Percentiles rank a stretch among this genome's conserved stretches.
Conservation (phyloP, 345 rosid species). For the Combretum micranthum region DNA sequence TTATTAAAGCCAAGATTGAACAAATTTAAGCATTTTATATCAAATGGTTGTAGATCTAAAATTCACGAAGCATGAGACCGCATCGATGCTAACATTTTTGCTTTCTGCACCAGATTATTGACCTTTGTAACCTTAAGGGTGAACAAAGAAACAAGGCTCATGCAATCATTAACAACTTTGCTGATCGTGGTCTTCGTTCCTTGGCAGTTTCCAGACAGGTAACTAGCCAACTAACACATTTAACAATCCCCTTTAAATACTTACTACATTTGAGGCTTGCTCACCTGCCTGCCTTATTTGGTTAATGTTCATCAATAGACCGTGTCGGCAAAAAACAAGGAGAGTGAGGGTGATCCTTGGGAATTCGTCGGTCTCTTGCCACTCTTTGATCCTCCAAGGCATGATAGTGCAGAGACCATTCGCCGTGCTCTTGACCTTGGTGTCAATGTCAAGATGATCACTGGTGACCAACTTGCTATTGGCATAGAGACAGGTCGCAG, state of each 20-base stretch:
- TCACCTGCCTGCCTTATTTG: not conserved
- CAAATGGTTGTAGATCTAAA: too few species aligned
- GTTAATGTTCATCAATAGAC: conserved; percentile 23
- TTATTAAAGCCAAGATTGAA: too few species aligned
- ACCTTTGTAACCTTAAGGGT: conserved; percentile 62
- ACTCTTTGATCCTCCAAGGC: conserved; percentile 89
- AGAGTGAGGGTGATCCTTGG: conserved; percentile 70
- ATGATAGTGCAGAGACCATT: conserved; percentile 79
- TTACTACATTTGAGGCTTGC: not conserved
- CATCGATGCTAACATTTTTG: not conserved
- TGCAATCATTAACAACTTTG: conserved; percentile 53
- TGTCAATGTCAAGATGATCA: conserved; percentile 85
- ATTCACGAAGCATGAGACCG: too few species aligned
- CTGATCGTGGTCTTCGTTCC: conserved; percentile 85
- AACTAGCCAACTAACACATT: not conserved
- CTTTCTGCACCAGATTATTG: conserved; percentile 44
- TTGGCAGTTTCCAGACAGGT: conserved; percentile 74
- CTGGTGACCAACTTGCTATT: conserved; percentile 85
- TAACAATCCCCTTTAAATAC: not conserved
- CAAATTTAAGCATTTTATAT: too few species aligned
- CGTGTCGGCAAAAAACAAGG: conserved; percentile 67
- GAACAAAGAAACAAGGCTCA: conserved; percentile 44
- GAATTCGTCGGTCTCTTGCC: conserved; percentile 91
- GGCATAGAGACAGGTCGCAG: conserved; percentile 86
- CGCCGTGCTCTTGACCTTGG: conserved; percentile 76